Evolutionary conservation across 1,284 basidiomycete species (phyloP), one percentile per base, ranked within the genome.

Genomic region (Athelia sp.): DNA sequence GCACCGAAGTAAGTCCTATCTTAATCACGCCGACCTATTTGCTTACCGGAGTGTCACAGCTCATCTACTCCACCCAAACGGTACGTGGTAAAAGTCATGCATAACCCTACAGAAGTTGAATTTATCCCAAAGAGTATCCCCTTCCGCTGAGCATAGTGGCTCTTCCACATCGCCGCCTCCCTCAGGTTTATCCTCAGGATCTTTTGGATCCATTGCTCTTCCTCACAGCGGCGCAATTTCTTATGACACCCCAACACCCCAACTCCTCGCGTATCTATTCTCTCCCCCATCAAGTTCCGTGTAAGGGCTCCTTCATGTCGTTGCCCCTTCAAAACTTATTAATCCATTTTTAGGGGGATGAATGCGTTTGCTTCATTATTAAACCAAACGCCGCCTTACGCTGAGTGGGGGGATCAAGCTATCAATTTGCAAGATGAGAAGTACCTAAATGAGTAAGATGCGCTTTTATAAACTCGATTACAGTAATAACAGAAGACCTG

Each of bases 391-490:
- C 68, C 72, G 38, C 26, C 26, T 29, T 84, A 81, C 59, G 72
- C 76, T 50, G 68, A 73, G 49, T 90, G 88, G 87, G 87, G 87
- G 14, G 84, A 87, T 43, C 60, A 80, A 49, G 86, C 84, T 3
- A 69, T 67, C 54, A 82, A 81, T 62, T 72, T 91, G 46, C 81
- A 83, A 60, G 76, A 80, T 55, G 84, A 87, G 58, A 66, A 69
- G 18, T 90, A 85, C 69, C 81, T 84, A 67, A 76, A 76, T 62
- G 86, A 90, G 87, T 90, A 70, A 63, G 87, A 84, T 54, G 17
- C 22, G 18, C 59, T 52, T 56, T 57, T 54, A 14, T 45, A 19
- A 21, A 31, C 43, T 52, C 56, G 51, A 51, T 48, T 15, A 23
- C 15, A 10, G 23, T 15, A 29, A 22, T 21, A 42, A 13, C 22